Evolutionary conservation across 2,329 filamentous ascomycete species (phyloP), one percentile per base, ranked within the genome.

Genomic region (Knoxdaviesia capensis): DNA sequence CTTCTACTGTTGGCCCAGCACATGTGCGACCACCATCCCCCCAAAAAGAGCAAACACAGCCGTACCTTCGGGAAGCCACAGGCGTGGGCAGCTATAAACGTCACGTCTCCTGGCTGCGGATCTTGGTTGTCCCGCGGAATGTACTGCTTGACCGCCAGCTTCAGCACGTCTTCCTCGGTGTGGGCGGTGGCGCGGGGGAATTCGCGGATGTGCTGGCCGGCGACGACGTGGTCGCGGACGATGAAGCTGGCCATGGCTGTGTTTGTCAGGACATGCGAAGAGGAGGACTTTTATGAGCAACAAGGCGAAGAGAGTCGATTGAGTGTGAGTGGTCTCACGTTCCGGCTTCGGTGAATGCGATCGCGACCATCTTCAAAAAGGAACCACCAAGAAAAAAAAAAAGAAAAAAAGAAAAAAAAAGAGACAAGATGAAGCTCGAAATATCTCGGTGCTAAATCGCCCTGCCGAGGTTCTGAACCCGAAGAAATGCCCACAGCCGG

Each of bases 11-110:
- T 35, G 36, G 41, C 2, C 20, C 20, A 20, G 20, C 20, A 20
- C 20, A 20, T 20, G 20, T 20, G 3, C 20, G 20, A 20, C 20
- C 20, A 20, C 20, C 20, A 20, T 3, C 20, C 20, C 20, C 20
- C n/a, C n/a, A n/a, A n/a, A 6, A 6, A 38, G 5, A 36, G n/a
- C 8, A 38, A 28, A 38, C 28, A 38, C 7, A 38, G 28, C 28
- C 20, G 36, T 36, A 82, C 82, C 69, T 94, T 96, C 7, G 84
- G 81, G 50, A 94, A 94, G 7, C 80, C 88, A 62, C 94, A 94
- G 40, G 85, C 88, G 60, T 94, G 87, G 5, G 80, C 79, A 7
- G 72, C 85, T 43, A 96, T 75, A 45, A 96, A 77, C 20, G 85
- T 94, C 6, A 94, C 63, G 57, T 90, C 83, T 33, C 83, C 82